Base-by-base conservation (phyloP, 108 stramenopile species). In the Poteriospumella lacustris region DNA sequence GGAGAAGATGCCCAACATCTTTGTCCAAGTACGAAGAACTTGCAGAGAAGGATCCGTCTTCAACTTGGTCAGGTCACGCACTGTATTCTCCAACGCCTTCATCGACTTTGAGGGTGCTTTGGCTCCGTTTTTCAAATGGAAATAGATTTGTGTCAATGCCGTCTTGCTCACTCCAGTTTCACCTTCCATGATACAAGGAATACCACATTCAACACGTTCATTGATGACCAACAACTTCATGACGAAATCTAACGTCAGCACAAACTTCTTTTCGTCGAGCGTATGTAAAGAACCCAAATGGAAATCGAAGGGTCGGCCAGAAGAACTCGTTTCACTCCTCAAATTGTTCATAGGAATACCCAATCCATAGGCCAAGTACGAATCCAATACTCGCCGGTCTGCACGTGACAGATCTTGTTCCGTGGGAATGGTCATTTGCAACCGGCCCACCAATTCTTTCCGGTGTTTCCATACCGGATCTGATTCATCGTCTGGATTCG, bases 81-180 rank as follows among this genome's bases (percentile, higher is more conserved):
- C 12, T 9, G 15, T 12, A 67, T 67, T 41, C 15, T 12, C 31
- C 64, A 67, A 19, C 9, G 64, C 36, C n/a, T n/a, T n/a, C n/a
- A n/a, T n/a, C n/a, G n/a, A n/a, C n/a, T n/a, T n/a, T 15, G 64
- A 41, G 9, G 40, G 39, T 33, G 9, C 19, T 9, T 9, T 31
- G 36, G 40, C 12, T 19, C 9, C 9, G 31, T 67, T 67, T 19
- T 67, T 67, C 12, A 67, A 15, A 33, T 15, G 15, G 31, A 67
- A 67, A 9, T 15, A 33, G 12, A 67, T 67, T 19, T 19, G 12
- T 9, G 64, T 67, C 15, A 67, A 41, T 40, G 64, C 64, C 15
- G 64, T 67, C 40, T 67, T 67, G 31, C 64, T 67, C 19, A 67
- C 64, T 41, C 64, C 64, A 41, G 64, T 67, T 33, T 67, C 64